These are phyloP conservation scores for Amylostereum chailletii DNA, from an alignment of 1,284 basidiomycete genomes.

Conservation along the genomic window DNA sequence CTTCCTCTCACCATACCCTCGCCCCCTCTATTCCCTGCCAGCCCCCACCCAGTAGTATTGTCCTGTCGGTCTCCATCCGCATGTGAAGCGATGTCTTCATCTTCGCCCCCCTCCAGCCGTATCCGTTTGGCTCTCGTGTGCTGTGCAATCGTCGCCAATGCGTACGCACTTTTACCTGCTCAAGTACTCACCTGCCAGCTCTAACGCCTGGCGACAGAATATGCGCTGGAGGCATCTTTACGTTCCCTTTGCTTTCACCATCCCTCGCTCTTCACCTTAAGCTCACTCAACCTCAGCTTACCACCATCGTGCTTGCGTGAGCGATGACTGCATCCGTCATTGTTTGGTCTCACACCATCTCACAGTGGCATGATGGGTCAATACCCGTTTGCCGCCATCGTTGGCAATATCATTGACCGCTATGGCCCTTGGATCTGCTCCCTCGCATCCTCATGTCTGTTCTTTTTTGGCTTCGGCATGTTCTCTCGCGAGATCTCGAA, in stretches of 20 bases:
- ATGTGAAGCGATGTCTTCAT: background rate
- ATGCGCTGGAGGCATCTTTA: slow-evolving; percentile 67
- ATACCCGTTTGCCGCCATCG: slow-evolving; percentile 54
- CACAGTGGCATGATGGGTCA: slow-evolving; percentile 59
- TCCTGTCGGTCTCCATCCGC: too few relatives aligned
- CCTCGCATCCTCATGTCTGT: slow-evolving; percentile 48
- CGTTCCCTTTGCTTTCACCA: slow-evolving; percentile 65
- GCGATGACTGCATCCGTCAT: slow-evolving; percentile 12
- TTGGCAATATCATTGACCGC: slow-evolving; percentile 49
- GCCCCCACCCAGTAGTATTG: too few relatives aligned
- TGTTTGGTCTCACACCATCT: background rate
- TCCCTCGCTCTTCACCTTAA: slow-evolving; percentile 47
- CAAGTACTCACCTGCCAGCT: background rate
- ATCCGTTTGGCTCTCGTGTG: slow-evolving; percentile 30
- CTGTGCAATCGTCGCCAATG: slow-evolving; percentile 52
- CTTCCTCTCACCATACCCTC: too few relatives aligned
- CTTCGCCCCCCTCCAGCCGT: slow-evolving; percentile 1
- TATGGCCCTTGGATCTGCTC: slow-evolving; percentile 60
- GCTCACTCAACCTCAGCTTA: slow-evolving; percentile 66
- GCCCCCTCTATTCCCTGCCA: too few relatives aligned
- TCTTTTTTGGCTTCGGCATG: slow-evolving; percentile 48
- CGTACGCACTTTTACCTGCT: slow-evolving; percentile 30
- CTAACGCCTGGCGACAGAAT: slow-evolving; percentile 31
- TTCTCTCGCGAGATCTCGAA: slow-evolving; percentile 50
- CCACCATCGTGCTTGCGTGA: slow-evolving; percentile 65